These are phyloP conservation scores for Candida vartiovaarae DNA, from an alignment of 805 yeast genomes.

Conservation along the genomic window DNA sequence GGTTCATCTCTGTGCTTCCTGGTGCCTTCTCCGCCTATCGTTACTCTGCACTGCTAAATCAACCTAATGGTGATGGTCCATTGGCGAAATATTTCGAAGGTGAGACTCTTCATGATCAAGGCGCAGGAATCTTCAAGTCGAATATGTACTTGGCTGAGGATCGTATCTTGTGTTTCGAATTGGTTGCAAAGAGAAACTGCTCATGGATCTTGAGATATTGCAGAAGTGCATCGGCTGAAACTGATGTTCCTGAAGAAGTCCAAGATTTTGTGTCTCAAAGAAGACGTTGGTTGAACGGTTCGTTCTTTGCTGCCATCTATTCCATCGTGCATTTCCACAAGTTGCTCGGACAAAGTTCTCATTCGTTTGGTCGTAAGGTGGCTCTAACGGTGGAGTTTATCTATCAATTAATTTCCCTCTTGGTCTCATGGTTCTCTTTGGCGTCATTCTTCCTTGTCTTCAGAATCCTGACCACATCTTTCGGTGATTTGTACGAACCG, in stretches of 20 bases:
- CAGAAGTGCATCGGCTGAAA: constrained; percentile 82
- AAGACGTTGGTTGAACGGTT: constrained; percentile 95
- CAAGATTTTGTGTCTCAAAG: constrained; percentile 87
- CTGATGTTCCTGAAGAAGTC: constrained; percentile 89
- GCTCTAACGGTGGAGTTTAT: constrained; percentile 70
- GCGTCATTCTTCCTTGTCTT: constrained; percentile 89
- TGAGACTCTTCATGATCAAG: constrained; percentile 62
- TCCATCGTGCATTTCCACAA: constrained; percentile 71
- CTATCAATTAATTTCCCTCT: constrained; percentile 65
- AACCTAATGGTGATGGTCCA: constrained; percentile 72
- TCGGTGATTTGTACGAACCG: constrained; percentile 63
- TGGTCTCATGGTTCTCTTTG: constrained; percentile 89
- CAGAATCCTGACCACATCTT: constrained; percentile 73
- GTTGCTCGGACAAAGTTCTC: constrained; percentile 69
- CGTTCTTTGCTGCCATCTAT: constrained; percentile 90
- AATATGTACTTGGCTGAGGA: constrained; percentile 98
- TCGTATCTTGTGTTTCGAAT: constrained; percentile 88
- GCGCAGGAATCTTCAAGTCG: constrained; percentile 81
- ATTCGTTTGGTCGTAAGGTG: constrained; percentile 58
- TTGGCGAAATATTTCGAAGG: constrained; percentile 88
- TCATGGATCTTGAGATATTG: constrained; percentile 82
- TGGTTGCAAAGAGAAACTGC: constrained; percentile 74
- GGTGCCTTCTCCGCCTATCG: constrained; percentile 97
- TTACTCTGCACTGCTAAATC: constrained; percentile 65
- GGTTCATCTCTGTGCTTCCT: constrained; percentile 89